Evolutionary conservation across 2,329 filamentous ascomycete genomes (phyloP).

Genomic region (Xylariaceae sp.): DNA sequence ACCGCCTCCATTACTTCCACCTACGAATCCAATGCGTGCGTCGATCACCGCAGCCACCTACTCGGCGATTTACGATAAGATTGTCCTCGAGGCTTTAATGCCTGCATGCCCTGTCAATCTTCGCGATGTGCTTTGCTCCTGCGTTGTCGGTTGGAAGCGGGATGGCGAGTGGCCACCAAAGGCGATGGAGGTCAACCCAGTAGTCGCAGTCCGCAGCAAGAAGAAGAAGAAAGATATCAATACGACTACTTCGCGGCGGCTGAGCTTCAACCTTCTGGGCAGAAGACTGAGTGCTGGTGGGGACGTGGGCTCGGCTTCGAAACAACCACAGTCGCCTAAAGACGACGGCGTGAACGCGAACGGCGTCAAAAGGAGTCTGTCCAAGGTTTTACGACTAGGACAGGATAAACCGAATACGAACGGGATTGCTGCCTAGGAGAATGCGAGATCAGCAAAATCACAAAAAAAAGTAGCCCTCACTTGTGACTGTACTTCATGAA

Average conservation of each 20-base stretch:
- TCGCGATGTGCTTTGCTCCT: slow-evolving; percentile 70
- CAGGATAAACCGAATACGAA: slow-evolving; percentile 20
- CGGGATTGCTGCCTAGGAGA: background rate
- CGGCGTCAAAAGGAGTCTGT: slow-evolving; percentile 32
- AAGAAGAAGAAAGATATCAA: slow-evolving; percentile 27
- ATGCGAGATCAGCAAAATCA: too few relatives aligned
- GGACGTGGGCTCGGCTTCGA: slow-evolving; percentile 12
- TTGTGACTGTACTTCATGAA: slow-evolving; percentile 1
- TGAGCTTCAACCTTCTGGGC: slow-evolving; percentile 47
- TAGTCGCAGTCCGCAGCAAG: slow-evolving; percentile 38
- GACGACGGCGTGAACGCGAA: slow-evolving; percentile 20
- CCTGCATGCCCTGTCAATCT: slow-evolving; percentile 88
- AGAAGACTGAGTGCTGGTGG: slow-evolving; percentile 30
- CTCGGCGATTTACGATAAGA: slow-evolving; percentile 82
- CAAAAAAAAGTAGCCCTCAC: background rate
- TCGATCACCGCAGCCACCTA: slow-evolving; percentile 73
- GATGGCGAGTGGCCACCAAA: slow-evolving; percentile 90
- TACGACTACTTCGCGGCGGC: slow-evolving; percentile 34
- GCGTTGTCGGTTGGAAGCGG: slow-evolving; percentile 87
- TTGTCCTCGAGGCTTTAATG: slow-evolving; percentile 73
- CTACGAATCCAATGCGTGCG: slow-evolving; percentile 70
- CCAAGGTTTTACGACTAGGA: slow-evolving; percentile 33
- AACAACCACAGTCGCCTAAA: slow-evolving; percentile 13
- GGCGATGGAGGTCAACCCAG: slow-evolving; percentile 39
- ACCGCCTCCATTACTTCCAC: slow-evolving; percentile 67